A percentile compares a stretch with the other conserved stretches of the same genome.
These are phyloP conservation scores for Asterochloris erici DNA, from an alignment of 139 green algal genomes.

Conservation along the genomic window DNA sequence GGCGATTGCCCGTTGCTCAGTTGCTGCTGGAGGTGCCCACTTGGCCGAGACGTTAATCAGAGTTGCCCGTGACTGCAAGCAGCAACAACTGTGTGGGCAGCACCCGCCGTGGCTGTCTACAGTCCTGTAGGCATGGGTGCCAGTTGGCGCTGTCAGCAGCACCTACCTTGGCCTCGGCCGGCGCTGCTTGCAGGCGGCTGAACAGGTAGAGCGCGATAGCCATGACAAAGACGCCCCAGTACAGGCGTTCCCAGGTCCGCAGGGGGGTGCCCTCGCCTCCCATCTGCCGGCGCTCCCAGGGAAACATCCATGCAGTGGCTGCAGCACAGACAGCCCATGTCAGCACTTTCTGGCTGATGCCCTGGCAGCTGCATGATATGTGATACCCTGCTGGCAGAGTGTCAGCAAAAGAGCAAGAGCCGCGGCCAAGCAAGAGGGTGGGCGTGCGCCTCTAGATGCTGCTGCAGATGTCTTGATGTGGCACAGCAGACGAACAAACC, in stretches of 20 bases:
- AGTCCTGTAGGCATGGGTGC: slow-evolving; percentile 6
- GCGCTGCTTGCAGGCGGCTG: slow-evolving; percentile 33
- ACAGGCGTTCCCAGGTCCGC: slow-evolving; percentile 65
- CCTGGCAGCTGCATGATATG: too few relatives aligned
- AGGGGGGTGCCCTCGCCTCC: slow-evolving; percentile 48
- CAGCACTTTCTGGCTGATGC: too few relatives aligned
- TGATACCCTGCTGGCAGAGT: too few relatives aligned
- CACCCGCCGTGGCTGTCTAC: neutral
- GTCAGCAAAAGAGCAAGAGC: too few relatives aligned
- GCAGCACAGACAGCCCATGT: neutral
- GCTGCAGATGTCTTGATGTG: too few relatives aligned
- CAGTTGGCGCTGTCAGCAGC: slow-evolving; percentile 6
- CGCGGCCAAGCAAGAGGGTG: too few relatives aligned
- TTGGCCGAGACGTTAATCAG: too few relatives aligned
- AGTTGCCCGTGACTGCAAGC: neutral
- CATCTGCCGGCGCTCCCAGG: slow-evolving; percentile 57
- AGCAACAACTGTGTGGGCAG: neutral
- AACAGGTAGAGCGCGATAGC: slow-evolving; percentile 50
- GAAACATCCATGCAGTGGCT: slow-evolving; percentile 52
- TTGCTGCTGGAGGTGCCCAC: too few relatives aligned
- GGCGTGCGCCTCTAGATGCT: too few relatives aligned
- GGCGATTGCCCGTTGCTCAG: too few relatives aligned
- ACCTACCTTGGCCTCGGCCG: slow-evolving; percentile 21
- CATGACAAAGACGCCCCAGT: slow-evolving; percentile 70
- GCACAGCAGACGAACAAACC: too few relatives aligned